phyloP scores from a whole-genome alignment of 2,329 filamentous ascomycete species.

The Dactylella cylindrospora region DNA sequence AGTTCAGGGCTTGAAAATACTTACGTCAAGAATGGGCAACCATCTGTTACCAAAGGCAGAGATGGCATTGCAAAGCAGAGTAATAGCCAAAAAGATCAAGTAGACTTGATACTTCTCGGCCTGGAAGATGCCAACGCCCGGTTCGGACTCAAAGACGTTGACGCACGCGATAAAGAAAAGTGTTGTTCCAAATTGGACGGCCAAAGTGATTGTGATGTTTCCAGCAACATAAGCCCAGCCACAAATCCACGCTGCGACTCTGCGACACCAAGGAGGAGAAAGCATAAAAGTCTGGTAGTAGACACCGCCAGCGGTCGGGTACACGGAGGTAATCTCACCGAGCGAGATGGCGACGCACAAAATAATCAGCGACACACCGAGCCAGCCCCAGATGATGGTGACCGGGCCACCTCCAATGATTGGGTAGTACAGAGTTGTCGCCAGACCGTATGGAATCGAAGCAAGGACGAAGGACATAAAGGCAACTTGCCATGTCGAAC shows the following conservation, averaged over 20 bases:
- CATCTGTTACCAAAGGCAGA: conserved; percentile 59
- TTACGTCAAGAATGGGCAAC: conserved; percentile 66
- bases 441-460: conserved; percentile 71
- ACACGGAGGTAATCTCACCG: conserved; percentile 73
- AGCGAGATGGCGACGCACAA: conserved; percentile 70
- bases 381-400: conserved; percentile 73
- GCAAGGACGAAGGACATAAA: conserved; percentile 78
- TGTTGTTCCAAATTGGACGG: conserved; percentile 74
- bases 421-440: conserved; percentile 70
- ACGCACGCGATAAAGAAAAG: conserved; percentile 60
- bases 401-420: conserved; percentile 67
- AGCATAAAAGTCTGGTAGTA: conserved; percentile 81
- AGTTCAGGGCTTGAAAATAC: conserved; percentile 50
- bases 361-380: conserved; percentile 68
- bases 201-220: conserved; percentile 78
- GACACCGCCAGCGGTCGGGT: conserved; percentile 74
- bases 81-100: conserved; percentile 58
- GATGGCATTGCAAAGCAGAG: conserved; percentile 57
- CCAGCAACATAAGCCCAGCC: conserved; percentile 77
- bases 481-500: conserved; percentile 68
- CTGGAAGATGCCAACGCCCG: conserved; percentile 55
- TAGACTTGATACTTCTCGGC: conserved; percentile 56
- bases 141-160: conserved; percentile 58
- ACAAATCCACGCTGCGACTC: conserved; percentile 68
- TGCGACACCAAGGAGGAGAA: conserved; percentile 62